A percentile compares a stretch with the other conserved stretches of the same genome.
These are phyloP conservation scores for Penicillium maclennaniae DNA, from an alignment of 495 filamentous ascomycete genomes.

Conservation along the genomic window DNA sequence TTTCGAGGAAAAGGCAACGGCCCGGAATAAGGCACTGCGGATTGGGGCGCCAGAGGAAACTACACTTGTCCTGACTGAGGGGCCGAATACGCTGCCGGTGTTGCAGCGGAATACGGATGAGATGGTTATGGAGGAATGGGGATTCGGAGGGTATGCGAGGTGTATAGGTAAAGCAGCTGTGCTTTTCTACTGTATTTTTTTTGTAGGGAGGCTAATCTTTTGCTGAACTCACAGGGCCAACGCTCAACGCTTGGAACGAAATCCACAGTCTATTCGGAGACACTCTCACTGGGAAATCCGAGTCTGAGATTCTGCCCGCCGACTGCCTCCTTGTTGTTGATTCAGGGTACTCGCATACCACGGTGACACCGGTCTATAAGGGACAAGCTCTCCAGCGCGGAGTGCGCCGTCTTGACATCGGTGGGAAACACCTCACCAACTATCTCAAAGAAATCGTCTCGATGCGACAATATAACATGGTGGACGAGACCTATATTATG, in stretches of 20 bases:
- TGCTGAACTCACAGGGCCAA: conserved; percentile 44
- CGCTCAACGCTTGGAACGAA: conserved; percentile 83
- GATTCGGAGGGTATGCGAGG: conserved; percentile 82
- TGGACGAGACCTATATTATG: conserved; percentile 86
- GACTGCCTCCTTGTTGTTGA: conserved; percentile 88
- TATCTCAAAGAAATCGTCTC: conserved; percentile 87
- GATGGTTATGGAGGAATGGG: conserved; percentile 96
- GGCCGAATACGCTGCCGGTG: conserved; percentile 76
- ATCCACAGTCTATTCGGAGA: conserved; percentile 59
- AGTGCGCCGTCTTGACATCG: conserved; percentile 83
- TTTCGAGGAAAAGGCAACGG: conserved; percentile 64
- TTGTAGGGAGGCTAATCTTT: neutral
- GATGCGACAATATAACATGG: conserved; percentile 87
- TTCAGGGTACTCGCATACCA: conserved; percentile 89
- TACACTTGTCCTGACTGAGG: conserved; percentile 79
- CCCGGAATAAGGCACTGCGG: conserved; percentile 35
- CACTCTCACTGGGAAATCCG: conserved; percentile 28
- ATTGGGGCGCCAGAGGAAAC: conserved; percentile 63
- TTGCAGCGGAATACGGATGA: conserved; percentile 91
- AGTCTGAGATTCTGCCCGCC: conserved; percentile 49
- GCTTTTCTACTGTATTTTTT: neutral
- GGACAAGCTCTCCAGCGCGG: conserved; percentile 76
- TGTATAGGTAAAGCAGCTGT: conserved; percentile 46
- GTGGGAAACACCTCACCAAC: conserved; percentile 93
- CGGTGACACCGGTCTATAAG: conserved; percentile 79